These are phyloP conservation scores for Pseudogymnoascus sp. DNA, from an alignment of 2,329 filamentous ascomycete species.

Conservation along the genomic window DNA sequence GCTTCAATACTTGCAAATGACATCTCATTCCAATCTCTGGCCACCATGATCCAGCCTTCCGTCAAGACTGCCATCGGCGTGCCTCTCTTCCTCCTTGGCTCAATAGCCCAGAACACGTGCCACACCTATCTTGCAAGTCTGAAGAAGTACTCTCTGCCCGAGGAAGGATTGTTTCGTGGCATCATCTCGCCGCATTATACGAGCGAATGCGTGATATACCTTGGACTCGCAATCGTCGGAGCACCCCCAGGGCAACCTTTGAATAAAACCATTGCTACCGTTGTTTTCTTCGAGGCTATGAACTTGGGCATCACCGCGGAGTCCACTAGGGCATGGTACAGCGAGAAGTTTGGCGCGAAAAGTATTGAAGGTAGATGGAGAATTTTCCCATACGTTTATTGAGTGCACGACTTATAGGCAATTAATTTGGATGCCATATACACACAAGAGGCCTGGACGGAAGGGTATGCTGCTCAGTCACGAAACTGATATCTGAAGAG, in stretches of 20 bases:
- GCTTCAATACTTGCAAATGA: constrained; percentile 5
- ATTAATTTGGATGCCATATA: neutral
- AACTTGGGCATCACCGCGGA: constrained; percentile 79
- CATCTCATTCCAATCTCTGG: constrained; percentile 11
- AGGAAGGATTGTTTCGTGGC: constrained; percentile 61
- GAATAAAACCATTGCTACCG: constrained; percentile 68
- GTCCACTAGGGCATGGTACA: constrained; percentile 75
- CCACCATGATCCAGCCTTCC: constrained; percentile 23
- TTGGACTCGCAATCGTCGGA: constrained; percentile 65
- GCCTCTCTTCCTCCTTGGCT: constrained; percentile 62
- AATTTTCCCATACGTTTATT: constrained; percentile 69
- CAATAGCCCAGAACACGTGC: constrained; percentile 65
- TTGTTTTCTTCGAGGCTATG: constrained; percentile 62
- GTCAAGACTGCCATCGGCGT: constrained; percentile 49
- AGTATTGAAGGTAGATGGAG: constrained; percentile 58
- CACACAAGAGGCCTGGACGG: neutral
- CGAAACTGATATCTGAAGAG: neutral
- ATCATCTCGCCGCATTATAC: constrained; percentile 87
- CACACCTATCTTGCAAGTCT: constrained; percentile 64
- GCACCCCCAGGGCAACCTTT: constrained; percentile 59
- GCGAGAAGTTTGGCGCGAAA: constrained; percentile 62
- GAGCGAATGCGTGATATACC: constrained; percentile 78
- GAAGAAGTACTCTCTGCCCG: constrained; percentile 76
- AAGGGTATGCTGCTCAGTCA: neutral
- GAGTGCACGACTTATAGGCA: constrained; percentile 9